Evolutionary conservation across 345 rosid species (phyloP).

Genomic region (Durio zibethinus): DNA sequence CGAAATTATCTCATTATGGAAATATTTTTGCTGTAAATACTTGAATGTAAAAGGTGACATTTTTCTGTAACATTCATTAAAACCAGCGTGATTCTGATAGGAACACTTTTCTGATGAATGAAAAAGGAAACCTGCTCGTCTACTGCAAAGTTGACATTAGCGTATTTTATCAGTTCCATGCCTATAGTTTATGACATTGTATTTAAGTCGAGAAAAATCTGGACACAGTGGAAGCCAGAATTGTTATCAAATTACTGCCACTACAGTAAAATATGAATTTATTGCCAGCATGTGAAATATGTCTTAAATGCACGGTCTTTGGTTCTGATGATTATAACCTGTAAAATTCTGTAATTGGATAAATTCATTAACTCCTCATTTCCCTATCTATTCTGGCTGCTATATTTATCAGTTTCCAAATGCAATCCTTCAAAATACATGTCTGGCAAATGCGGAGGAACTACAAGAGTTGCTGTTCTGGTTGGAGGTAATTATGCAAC

Average conservation of each 20-base stretch:
- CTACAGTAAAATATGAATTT: background rate
- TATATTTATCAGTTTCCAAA: constrained; percentile 24
- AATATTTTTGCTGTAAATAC: background rate
- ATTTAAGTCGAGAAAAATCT: background rate
- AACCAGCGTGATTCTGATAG: background rate
- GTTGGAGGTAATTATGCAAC: constrained; percentile 61
- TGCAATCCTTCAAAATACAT: constrained; percentile 43
- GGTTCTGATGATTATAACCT: background rate
- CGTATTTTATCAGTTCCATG: background rate
- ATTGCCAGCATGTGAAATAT: background rate
- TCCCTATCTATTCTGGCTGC: background rate
- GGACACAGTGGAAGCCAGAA: background rate
- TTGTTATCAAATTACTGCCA: background rate
- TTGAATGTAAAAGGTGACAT: background rate
- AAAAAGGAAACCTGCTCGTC: background rate
- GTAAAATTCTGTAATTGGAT: background rate
- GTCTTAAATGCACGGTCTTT: background rate
- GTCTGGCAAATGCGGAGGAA: constrained; percentile 41
- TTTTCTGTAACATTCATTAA: background rate
- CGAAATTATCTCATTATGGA: background rate
- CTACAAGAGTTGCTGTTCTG: constrained; percentile 39
- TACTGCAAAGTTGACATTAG: background rate
- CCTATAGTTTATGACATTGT: background rate
- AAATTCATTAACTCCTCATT: constrained; percentile 17
- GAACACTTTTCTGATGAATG: background rate